Evolutionary conservation across 495 filamentous ascomycete species (phyloP), one percentile per base, ranked within the genome.

Genomic region (Lepidopterella palustris): DNA sequence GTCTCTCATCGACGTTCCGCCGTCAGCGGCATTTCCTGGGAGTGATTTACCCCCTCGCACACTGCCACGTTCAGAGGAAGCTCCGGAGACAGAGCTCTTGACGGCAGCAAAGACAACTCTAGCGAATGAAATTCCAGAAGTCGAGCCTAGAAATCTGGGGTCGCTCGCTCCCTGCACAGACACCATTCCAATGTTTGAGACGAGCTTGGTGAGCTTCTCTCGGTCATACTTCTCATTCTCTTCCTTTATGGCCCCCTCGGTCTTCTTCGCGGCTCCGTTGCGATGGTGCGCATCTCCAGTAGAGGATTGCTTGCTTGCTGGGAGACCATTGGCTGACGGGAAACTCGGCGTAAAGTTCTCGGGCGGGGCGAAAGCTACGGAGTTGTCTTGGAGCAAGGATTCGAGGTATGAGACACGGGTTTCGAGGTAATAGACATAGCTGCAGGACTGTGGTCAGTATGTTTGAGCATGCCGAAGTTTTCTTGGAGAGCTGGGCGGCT

Each of bases 371-470:
- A 87, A 92, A 20, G 82, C 64, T 57, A 97, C 82, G 39, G 80
- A 76, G 63, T 90, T 84, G 13, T 83, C 79, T 42, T 79, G 74
- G 55, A 96, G 77, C 52, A 92, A 76, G n/a, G 78, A 78, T 71
- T 97, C 92, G 10, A 97, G 80, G 70, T 92, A 89, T 40, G 83
- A 79, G 35, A 95, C 82, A 52, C 92, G 81, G 42, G 86, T 87
- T 74, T 97, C 92, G 31, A 97, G 82, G 68, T 96, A 96, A 74
- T 87, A 95, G 28, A 97, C 90, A 75, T 97, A 97, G 66, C 90
- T 95, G 58, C 35, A 42, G 10, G 52, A 42, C 13, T 13, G 55
- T 10, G 20, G 61, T 64, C 53, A 64, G 61, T 45, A 63, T 40
- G 18, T 3, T 4, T 42, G 13, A 18, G 35, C 35, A 42, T 42